Evolutionary conservation across 2,329 filamentous ascomycete species (phyloP), one percentile per base, ranked within the genome.

Genomic region (Talaromyces sp.): DNA sequence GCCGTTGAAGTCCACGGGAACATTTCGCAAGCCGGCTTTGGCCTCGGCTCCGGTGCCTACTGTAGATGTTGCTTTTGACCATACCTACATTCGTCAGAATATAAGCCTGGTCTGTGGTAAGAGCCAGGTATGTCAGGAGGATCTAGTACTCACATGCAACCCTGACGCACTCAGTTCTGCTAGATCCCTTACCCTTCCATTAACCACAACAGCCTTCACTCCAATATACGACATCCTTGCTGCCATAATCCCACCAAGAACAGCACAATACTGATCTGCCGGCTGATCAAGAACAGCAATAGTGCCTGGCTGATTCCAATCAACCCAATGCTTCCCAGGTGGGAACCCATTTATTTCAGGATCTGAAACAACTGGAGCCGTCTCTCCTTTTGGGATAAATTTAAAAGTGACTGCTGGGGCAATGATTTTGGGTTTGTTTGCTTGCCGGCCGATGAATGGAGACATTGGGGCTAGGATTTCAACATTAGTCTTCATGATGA

Each of bases 221-320:
- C 82, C 81, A 10, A 86, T 77, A 13, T 80, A 69, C 65, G 84
- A 84, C 81, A 91, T 88, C 19, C 88, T 78, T 31, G 82, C 76
- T 5, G 86, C 88, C 81, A 91, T 88, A 63, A 91, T 89, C 17
- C 88, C 88, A n/a, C 89, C 89, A 5, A 89, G 80, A 7, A 89
- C 80, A 5, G 88, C 88, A 71, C 88, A 89, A 53, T 79, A 80
- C 68, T 90, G 87, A 0, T 77, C 79, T 0, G 76, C 66, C 0
- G 87, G 86, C 65, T 91, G 87, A 61, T 83, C 81, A 59, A 91
- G 79, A 3, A 91, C 75, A 3, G 86, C 82, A 55, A 91, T 79
- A 1, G 84, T 87, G 7, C 78, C 81, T 0, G 80, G 74, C 25
- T 81, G 72, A 1, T 83, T 81, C 41, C 83, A 73, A 70, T 92